A percentile compares a stretch with the other conserved stretches of the same genome.
These are phyloP conservation scores for Trypanosoma lewisi DNA, from an alignment of 208 protist species.

Conservation along the genomic window DNA sequence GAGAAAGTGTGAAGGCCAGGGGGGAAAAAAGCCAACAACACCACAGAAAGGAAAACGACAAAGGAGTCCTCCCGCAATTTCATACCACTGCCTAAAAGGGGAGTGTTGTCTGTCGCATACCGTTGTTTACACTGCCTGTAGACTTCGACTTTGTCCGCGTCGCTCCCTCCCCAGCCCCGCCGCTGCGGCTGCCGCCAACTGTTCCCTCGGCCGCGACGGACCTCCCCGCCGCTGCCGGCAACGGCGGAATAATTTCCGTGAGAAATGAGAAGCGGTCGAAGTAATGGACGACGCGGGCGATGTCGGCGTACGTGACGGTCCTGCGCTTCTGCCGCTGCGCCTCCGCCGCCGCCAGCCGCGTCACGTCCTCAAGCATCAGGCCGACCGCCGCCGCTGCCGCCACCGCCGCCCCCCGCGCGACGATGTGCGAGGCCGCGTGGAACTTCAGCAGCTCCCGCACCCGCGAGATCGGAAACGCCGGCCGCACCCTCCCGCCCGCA, in stretches of 20 bases:
- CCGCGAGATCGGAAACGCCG: slow-evolving; percentile 46
- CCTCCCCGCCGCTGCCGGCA: not conserved
- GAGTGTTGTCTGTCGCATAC: slow-evolving; percentile 6
- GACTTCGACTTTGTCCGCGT: not conserved
- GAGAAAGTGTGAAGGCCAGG: no score
- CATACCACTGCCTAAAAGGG: no score
- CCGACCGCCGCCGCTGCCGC: slow-evolving; percentile 49
- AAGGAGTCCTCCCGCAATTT: no score
- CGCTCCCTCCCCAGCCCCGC: not conserved
- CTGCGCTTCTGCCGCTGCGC: slow-evolving; percentile 46
- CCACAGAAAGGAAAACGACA: no score
- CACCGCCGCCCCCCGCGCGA: slow-evolving; percentile 44
- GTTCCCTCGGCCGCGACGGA: no score
- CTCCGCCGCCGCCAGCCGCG: slow-evolving; percentile 42
- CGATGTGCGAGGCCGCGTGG: slow-evolving; percentile 48
- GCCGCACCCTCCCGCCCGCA: not conserved
- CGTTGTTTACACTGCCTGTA: not conserved
- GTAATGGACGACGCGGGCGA: slow-evolving; percentile 52
- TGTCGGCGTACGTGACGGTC: slow-evolving; percentile 70
- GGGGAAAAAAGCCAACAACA: no score
- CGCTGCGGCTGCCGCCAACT: not conserved
- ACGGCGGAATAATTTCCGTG: slow-evolving; percentile 47
- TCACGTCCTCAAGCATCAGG: slow-evolving; percentile 62
- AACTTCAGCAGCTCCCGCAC: slow-evolving; percentile 71
- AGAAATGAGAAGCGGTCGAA: slow-evolving; percentile 75